Conservation (phyloP, 2,329 filamentous ascomycete genomes). For the Trichophyton mentagrophytes region DNA sequence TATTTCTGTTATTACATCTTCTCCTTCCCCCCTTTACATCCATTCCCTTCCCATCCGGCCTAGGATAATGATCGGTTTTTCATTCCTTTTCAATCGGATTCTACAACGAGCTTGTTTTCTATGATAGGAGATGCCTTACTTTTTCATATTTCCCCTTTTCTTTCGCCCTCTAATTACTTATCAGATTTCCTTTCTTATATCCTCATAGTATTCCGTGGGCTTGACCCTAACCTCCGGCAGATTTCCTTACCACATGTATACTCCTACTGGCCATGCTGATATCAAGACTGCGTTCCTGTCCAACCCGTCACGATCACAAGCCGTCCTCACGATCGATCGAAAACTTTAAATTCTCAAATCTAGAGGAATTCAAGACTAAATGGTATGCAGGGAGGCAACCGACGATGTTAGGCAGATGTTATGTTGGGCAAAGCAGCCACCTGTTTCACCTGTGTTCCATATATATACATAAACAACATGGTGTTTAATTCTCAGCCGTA, state of each 20-base stretch:
- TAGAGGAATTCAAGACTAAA: not conserved
- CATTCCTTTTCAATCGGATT: conserved; percentile 12
- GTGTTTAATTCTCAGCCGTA: not conserved
- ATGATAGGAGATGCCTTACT: conserved; percentile 10
- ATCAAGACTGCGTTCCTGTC: not conserved
- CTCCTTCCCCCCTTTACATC: conserved; percentile 8
- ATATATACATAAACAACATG: not conserved
- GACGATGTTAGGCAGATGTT: not conserved
- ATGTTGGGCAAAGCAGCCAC: not conserved
- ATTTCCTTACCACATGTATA: not conserved
- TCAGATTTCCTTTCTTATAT: not conserved
- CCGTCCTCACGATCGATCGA: not conserved
- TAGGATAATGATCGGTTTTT: conserved; percentile 8
- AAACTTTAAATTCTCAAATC: not conserved
- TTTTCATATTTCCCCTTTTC: not conserved
- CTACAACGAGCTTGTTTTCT: not conserved
- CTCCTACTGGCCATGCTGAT: not conserved
- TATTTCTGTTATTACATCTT: conserved; percentile 13
- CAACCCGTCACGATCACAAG: not conserved
- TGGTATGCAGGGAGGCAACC: not conserved
- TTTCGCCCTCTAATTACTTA: conserved; percentile 3
- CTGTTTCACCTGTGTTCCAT: conserved; percentile 1
- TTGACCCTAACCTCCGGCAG: not conserved
- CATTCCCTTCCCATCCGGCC: conserved; percentile 4
- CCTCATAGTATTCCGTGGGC: not conserved